Base-by-base conservation (phyloP, 306 rosid genomes). In the Myrica gale region DNA sequence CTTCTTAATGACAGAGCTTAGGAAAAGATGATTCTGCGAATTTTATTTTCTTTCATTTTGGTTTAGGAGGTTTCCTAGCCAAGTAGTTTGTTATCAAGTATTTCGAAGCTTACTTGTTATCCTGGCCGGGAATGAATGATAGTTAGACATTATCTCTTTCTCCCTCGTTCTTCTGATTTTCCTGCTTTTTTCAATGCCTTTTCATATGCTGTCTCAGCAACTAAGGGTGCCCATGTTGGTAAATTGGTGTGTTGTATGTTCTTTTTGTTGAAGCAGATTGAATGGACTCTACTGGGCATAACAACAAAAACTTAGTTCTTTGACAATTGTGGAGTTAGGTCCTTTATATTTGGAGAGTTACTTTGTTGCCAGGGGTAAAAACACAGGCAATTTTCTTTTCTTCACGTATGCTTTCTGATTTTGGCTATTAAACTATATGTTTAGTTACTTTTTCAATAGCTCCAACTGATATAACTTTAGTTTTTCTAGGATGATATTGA, bases 401-500 rank as follows among this genome's bases (percentile, higher is more conserved):
- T 54, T 54, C 10, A 17, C 23, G 26, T 2, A 4, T 55, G 39
- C 5, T 57, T 57, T 57, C 39, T 8, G 4, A n/a, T 57, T 9
- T 20, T 57, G 39, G 63, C 6, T 2, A 3, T 1, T 13, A 9
- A 21, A 9, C 39, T n/a, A 21, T 21, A 37, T n/a, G 21, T 57
- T 57, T 20, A 9, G 5, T 32, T 62, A 1, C 6, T 9, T 56
- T 53, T 37, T 16, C 16, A 10, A 46, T 53, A 15, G 41, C 42
- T 69, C 41, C 43, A 66, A 26, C 17, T 67, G 69, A 71, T 67
- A 51, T 6, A 13, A 52, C 19, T 41, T 75, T 42, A 11, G 54
- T 72, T 71, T 32, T 54, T 77, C 16, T 73, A 95, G 98, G 97
- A 90, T 80, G 98, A 95, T 81, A 72, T 95, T 72, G 86, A 88